Evolutionary conservation across 345 rosid species (phyloP).

Genomic region (Excoecaria agallocha): DNA sequence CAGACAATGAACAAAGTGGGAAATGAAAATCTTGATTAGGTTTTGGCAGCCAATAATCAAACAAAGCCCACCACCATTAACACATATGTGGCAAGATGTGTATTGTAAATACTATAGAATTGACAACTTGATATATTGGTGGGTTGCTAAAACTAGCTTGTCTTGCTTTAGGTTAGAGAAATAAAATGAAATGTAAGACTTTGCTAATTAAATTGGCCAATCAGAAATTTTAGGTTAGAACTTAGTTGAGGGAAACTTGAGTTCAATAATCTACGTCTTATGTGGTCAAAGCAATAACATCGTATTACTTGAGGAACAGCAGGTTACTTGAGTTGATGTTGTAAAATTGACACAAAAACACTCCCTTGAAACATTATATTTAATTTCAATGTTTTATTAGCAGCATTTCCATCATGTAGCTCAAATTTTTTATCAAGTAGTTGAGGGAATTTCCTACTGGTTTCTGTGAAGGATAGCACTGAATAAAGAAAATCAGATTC

Average conservation of each 20-base stretch:
- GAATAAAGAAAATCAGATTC: constrained; percentile 8
- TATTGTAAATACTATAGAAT: no score
- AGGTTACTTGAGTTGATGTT: background rate
- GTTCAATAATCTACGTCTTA: background rate
- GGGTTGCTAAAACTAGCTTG: background rate
- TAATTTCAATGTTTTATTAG: background rate
- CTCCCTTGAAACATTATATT: background rate
- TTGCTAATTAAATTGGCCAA: background rate
- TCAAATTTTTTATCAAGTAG: background rate
- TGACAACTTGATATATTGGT: background rate
- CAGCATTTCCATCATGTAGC: background rate
- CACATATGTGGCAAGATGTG: background rate
- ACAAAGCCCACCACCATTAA: background rate
- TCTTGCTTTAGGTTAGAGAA: background rate
- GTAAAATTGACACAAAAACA: background rate
- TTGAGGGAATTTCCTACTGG: no score
- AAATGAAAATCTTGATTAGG: background rate
- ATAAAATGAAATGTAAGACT: background rate
- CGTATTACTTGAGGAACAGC: background rate
- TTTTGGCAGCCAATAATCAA: background rate
- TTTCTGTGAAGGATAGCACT: background rate
- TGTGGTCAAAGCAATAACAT: background rate
- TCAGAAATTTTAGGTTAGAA: background rate
- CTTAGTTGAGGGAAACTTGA: background rate
- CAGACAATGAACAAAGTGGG: background rate